Evolutionary conservation across 2,329 filamentous ascomycete species (phyloP), one percentile per base, ranked within the genome.

Genomic region (Penicillium sp.): DNA sequence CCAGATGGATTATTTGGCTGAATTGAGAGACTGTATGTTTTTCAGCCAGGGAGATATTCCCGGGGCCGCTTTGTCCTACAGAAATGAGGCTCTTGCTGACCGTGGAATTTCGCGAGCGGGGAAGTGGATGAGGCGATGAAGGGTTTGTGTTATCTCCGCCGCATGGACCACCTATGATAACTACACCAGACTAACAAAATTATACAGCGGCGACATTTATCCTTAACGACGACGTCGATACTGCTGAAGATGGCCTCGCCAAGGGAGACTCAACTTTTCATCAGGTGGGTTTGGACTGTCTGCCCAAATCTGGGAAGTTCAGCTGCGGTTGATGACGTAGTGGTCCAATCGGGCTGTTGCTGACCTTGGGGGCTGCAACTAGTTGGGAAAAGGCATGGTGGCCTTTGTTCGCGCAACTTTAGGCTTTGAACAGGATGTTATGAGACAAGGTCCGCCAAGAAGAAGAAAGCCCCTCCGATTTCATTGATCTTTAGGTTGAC

Each of bases 361-460:
- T 21, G 19, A 22, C 31, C 14, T 22, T 44, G 22, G 27, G 29
- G 37, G 6, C 47, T 48, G 27, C 21, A 22, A 60, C 56, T 80
- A 89, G 78, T 82, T 98, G 33, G 93, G 92, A 29, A 82, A 88
- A 63, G 89, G 91, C 52, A 87, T 96, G 33, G 87, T 92, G 21
- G 86, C 86, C 45, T 98, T 98, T 72, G 87, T 98, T 75, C 84
- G 87, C 65, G 92, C 93, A 19, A 88, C 95, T 2, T 79, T 98
- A 1, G 93, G 93, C 2, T 95, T 96, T 67, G 95, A 98, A 75
- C 93, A 96, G 73, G 87, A 95, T 3, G 83, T 96, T 63, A 95
- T 98, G 89, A 86, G 86, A 55, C 87, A 96, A 78, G 82, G 82
- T 84, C 53, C 58, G 75, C 58, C 27, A 29, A 11, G 10, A 21